A percentile compares a stretch with the other conserved stretches of the same genome.
These are phyloP conservation scores for Suaeda aralocaspica DNA, from an alignment of 148 eudicot genomes.

Conservation along the genomic window DNA sequence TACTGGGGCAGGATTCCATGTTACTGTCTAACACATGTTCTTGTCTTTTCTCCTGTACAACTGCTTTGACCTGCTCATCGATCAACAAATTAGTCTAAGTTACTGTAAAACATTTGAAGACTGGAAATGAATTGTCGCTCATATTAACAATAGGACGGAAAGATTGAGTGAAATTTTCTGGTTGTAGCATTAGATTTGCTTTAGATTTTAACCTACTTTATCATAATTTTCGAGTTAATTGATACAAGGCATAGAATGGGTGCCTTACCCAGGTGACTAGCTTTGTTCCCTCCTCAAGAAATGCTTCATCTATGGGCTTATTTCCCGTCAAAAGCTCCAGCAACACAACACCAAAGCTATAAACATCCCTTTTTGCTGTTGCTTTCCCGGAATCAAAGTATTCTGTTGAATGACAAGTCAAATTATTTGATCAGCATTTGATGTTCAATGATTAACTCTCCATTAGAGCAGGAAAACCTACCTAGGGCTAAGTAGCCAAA, in stretches of 20 bases:
- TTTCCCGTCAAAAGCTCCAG: conserved; percentile 88
- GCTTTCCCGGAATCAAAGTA: conserved; percentile 96
- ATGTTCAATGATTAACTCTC: neutral
- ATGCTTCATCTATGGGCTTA: conserved; percentile 77
- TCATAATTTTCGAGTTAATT: neutral
- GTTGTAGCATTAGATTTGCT: neutral
- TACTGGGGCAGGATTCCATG: conserved; percentile 41
- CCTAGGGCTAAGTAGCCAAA: conserved; percentile 96
- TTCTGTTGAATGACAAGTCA: conserved; percentile 42
- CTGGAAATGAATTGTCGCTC: neutral
- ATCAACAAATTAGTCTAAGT: conserved; percentile 4
- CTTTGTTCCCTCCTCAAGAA: conserved; percentile 86
- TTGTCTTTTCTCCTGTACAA: conserved; percentile 62
- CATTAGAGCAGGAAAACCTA: conserved; percentile 14
- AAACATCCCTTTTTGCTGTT: conserved; percentile 91
- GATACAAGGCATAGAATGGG: no score
- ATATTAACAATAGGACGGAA: neutral
- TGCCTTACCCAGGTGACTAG: conserved; percentile 83
- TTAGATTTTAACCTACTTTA: neutral
- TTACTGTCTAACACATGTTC: conserved; percentile 64
- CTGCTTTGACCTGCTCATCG: conserved; percentile 69
- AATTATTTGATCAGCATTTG: neutral
- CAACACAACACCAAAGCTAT: conserved; percentile 87
- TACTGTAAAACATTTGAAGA: neutral
- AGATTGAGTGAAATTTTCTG: neutral